Evolutionary conservation across 192 early-diverging fungal species (phyloP), one percentile per base, ranked within the genome.

Genomic region (Borealophlyctis nickersoniae): DNA sequence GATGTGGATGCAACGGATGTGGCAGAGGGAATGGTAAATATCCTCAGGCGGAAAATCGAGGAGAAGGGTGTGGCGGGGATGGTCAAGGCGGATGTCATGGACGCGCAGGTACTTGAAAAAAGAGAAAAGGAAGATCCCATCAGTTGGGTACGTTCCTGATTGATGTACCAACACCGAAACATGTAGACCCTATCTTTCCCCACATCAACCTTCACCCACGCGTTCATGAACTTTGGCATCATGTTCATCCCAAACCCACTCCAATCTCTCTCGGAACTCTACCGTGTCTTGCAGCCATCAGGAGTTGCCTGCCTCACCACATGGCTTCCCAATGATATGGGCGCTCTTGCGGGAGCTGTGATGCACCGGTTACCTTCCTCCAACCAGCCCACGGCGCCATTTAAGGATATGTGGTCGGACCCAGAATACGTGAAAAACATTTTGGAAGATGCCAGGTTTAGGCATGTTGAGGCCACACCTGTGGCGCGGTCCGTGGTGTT

Each of bases 221-320:
- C 39, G 19, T 45, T 45, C 39, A 45, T 45, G 39, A 45, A 13
- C 39, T 45, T 45, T 45, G 39, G 39, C 39, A 45, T 45, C 39
- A 13, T 45, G 9, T 45, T 45, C 39, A 7, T 45, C 39, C 39
- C 39, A 7, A 19, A 45, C 39, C 39, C 39, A 7, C 7, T 45
- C 9, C 7, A 45, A 19, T 7, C 9, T 13, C 39, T 45, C 9
- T 19, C 9, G 39, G 39, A 45, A 45, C 39, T 45, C 39, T 19
- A 45, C 39, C 39, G 39, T 7, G 7, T 19, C 39, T 19, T 45
- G 19, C 9, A 13, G 7, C 39, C 39, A 45, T 7, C 9, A 7
- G 39, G 39, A 7, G 19, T 13, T 13, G 39, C 39, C 39, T 13
- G 9, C 19, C 39, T 45, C 39, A 45, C 39, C 7, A 13, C 39